These are phyloP conservation scores for Candida dubliniensis DNA, from an alignment of 1,139 yeast species.

Conservation along the genomic window DNA sequence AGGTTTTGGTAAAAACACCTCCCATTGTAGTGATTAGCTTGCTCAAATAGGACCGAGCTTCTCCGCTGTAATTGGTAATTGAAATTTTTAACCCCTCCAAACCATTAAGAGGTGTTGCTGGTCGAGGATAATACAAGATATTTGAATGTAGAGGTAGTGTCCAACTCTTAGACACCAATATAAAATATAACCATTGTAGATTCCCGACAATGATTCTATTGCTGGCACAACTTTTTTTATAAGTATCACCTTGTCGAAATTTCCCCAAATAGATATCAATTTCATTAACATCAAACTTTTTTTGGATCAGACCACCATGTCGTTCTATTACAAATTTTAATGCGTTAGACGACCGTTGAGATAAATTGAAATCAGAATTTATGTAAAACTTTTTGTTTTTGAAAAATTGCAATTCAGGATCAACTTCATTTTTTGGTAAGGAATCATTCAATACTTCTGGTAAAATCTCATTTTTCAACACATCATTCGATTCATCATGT, in stretches of 20 bases:
- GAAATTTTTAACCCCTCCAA: conserved; percentile 57
- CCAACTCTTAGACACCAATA: conserved; percentile 59
- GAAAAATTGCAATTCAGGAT: conserved; percentile 16
- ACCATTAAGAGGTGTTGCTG: conserved; percentile 49
- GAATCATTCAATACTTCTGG: conserved; percentile 16
- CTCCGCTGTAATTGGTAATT: conserved; percentile 83
- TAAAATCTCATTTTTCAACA: conserved; percentile 7
- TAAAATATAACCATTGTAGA: conserved; percentile 70
- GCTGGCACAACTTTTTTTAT: conserved; percentile 26
- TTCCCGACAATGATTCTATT: conserved; percentile 55
- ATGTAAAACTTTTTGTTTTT: conserved; percentile 29
- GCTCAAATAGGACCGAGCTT: conserved; percentile 71
- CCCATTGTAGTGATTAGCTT: conserved; percentile 69
- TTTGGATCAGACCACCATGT: conserved; percentile 33
- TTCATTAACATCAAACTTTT: conserved; percentile 19
- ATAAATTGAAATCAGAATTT: conserved; percentile 34
- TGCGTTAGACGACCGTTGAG: conserved; percentile 30
- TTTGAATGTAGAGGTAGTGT: conserved; percentile 52
- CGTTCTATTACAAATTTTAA: conserved; percentile 27
- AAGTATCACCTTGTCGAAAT: conserved; percentile 57
- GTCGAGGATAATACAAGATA: conserved; percentile 74
- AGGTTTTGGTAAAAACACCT: conserved; percentile 70
- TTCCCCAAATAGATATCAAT: conserved; percentile 68
- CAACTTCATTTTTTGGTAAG: conserved; percentile 9
- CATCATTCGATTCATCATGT: conserved; percentile 9